Percentiles rank a stretch among this genome's conserved stretches.
Conservation (phyloP, 2,329 filamentous ascomycete genomes). For the Colletotrichum agaves region DNA sequence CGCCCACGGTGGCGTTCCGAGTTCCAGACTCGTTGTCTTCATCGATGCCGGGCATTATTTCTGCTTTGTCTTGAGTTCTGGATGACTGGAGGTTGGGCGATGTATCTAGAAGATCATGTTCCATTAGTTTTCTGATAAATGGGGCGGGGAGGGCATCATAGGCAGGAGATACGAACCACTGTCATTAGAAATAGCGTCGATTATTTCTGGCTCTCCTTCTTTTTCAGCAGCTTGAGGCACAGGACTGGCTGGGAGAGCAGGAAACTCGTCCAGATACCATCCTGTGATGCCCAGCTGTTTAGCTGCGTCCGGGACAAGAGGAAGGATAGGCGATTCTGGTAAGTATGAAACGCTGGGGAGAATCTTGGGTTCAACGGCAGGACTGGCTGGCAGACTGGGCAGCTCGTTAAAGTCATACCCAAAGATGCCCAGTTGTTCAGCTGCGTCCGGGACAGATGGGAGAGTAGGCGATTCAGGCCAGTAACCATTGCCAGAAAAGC, state of each 20-base stretch:
- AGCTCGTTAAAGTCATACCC: conserved; percentile 21
- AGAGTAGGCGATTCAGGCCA: conserved; percentile 9
- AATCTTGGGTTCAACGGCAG: neutral
- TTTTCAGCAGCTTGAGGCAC: conserved; percentile 15
- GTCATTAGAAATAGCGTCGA: conserved; percentile 55
- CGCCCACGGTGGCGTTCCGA: neutral
- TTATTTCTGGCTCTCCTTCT: conserved; percentile 51
- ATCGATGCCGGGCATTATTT: conserved; percentile 38
- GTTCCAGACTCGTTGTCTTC: conserved; percentile 41
- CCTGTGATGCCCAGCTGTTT: neutral
- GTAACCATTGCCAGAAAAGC: no score
- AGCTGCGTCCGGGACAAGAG: neutral
- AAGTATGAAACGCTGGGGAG: neutral
- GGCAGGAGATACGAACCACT: conserved; percentile 55
- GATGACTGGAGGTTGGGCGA: conserved; percentile 43
- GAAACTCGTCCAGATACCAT: conserved; percentile 25
- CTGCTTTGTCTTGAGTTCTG: conserved; percentile 37
- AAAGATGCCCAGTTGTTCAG: neutral
- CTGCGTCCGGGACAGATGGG: neutral
- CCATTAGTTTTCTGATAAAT: conserved; percentile 43
- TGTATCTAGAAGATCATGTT: conserved; percentile 38
- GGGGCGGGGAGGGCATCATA: conserved; percentile 50
- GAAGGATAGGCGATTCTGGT: conserved; percentile 10
- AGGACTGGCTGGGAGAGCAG: conserved; percentile 35
- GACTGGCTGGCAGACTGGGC: conserved; percentile 30